Base-by-base conservation (phyloP, 2,329 filamentous ascomycete genomes). In the Balansia obtecta region DNA sequence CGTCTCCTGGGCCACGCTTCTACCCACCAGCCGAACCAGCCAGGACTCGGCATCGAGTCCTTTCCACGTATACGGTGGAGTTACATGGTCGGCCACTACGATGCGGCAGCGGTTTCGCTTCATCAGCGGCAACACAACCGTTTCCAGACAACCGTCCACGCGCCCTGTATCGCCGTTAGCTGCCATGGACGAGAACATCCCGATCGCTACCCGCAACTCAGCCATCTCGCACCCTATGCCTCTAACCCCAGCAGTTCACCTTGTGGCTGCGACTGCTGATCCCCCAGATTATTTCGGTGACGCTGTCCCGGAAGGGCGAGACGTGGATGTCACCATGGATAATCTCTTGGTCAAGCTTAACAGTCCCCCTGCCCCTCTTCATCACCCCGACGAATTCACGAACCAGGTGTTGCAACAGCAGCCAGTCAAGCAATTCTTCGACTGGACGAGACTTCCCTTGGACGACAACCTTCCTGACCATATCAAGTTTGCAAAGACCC, bases 381-480 rank as follows among this genome's bases (percentile, higher is more conserved):
- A 61, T 30, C 68, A 71, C 48, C 67, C 68, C 4, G 69, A 71
- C 43, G 68, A 69, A 20, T 71, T 71, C 34, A 69, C 68, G 13
- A 69, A 70, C 39, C 59, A 69, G 44, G 67, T 70, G 2, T 60
- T 70, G n/a, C 61, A 63, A 52, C 20, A 50, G 11, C 55, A 57
- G 39, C 54, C 53, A n/a, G 50, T 45, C 43, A 52, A 47, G 41
- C 48, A 50, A 6, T 51, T 54, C 18, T 91, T 90, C 61, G 88
- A 94, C 64, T 93, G 88, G 88, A 93, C 87, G 4, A 76, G 80
- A 49, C 72, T 91, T 46, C 79, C 83, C 1, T 48, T 83, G 12
- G 77, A 77, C 4, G 70, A 80, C 13, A 75, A 74, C 27, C 71
- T 90, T 40, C 83, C 85, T 1, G 68, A 73, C 9, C 87, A 93